These are phyloP conservation scores for Abortiporus biennis DNA, from an alignment of 1,284 basidiomycete genomes.

Conservation along the genomic window DNA sequence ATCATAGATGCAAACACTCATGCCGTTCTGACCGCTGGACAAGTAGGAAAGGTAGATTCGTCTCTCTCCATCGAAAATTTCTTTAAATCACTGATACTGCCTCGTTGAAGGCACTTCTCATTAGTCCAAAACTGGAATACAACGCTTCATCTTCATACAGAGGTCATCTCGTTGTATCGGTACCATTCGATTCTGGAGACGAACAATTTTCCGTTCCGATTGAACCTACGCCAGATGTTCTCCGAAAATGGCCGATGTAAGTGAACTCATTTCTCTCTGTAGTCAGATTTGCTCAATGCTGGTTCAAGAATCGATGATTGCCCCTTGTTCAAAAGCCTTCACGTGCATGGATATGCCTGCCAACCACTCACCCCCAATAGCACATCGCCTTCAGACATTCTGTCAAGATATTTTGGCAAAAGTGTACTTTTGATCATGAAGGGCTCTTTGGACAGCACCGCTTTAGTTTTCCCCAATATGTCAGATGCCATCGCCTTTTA, in stretches of 20 bases:
- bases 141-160: conserved; percentile 38
- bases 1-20: conserved; percentile 52
- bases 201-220: conserved; percentile 54
- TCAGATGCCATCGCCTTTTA: too few species aligned
- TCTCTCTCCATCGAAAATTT: not conserved
- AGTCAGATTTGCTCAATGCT: too few species aligned
- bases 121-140: conserved; percentile 46
- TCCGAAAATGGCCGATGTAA: conserved; percentile 52
- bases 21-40: conserved; percentile 58
- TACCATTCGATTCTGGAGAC: conserved; percentile 52
- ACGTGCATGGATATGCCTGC: conserved; percentile 62
- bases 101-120: conserved; percentile 58
- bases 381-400: conserved; percentile 39
- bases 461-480: too few species aligned
- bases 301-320: conserved; percentile 44
- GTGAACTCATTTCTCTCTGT: conserved; percentile 15
- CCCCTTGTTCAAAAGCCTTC: conserved; percentile 38
- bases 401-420: conserved; percentile 55
- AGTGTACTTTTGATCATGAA: conserved; percentile 62
- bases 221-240: conserved; percentile 39
- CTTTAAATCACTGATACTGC: not conserved
- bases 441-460: too few species aligned
- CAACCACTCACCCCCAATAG: conserved; percentile 27
- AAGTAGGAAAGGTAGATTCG: conserved; percentile 46
- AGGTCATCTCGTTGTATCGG: conserved; percentile 45